These are phyloP conservation scores for Gossypium longicalyx DNA, from an alignment of 345 rosid genomes.

Conservation along the genomic window DNA sequence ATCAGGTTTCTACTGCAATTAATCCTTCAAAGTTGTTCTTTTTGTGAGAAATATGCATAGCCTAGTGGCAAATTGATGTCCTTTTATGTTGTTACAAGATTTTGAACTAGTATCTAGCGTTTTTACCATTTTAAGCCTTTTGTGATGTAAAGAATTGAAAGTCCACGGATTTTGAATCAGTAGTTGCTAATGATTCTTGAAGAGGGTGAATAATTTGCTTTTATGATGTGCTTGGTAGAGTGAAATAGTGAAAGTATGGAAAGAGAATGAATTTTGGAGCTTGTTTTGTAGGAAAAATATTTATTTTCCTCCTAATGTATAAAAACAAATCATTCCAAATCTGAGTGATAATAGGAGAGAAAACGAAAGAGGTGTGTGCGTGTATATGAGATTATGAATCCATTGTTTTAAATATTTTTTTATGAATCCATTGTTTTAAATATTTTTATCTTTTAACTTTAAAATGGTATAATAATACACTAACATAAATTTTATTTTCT, in stretches of 20 bases:
- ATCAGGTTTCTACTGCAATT: conserved; percentile 50
- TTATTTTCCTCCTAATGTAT: background rate
- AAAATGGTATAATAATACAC: background rate
- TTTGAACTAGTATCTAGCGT: background rate
- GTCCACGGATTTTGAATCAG: background rate
- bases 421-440: background rate
- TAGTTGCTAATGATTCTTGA: background rate
- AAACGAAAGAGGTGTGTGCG: background rate
- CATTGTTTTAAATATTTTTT: background rate
- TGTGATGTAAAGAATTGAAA: background rate
- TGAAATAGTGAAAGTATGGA: background rate
- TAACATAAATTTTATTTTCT: too few relatives aligned
- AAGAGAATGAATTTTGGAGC: background rate
- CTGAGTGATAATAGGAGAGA: background rate
- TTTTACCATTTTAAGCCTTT: background rate
- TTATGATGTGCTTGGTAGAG: background rate
- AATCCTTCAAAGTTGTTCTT: background rate
- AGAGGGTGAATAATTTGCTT: background rate
- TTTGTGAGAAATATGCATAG: too few relatives aligned
- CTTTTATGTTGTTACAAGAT: conserved; percentile 5
- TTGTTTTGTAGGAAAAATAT: background rate
- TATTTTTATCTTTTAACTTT: background rate
- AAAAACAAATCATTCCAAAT: background rate
- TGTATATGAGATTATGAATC: background rate
- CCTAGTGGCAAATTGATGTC: background rate